Conservation (phyloP, 345 rosid species). For the Barbarea vulgaris region DNA sequence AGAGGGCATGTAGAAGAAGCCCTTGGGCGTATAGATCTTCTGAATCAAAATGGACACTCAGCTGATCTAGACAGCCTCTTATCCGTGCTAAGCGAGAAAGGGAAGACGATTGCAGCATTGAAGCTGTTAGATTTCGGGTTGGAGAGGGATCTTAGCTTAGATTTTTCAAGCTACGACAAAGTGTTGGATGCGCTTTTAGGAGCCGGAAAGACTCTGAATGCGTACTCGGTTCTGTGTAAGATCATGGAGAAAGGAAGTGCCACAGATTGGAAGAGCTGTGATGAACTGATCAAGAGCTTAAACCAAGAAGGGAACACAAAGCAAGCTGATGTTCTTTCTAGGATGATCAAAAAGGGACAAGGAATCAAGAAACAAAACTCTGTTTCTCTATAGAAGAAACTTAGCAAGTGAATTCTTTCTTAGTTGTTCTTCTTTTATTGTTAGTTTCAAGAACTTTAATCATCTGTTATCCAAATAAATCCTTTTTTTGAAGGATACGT, state of each 20-base stretch:
- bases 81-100: constrained; percentile 67
- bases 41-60: constrained; percentile 56
- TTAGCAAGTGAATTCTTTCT: constrained; percentile 26
- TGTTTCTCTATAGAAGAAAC: constrained; percentile 23
- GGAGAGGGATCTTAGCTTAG: constrained; percentile 65
- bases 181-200: constrained; percentile 79
- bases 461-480: constrained; percentile 22
- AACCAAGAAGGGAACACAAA: constrained; percentile 80
- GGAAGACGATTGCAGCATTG: constrained; percentile 82
- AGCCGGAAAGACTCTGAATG: constrained; percentile 89
- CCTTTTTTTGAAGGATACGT: constrained; percentile 23
- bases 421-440: neutral
- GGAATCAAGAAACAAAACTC: constrained; percentile 41
- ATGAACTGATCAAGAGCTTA: constrained; percentile 74
- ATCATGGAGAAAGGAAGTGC: constrained; percentile 74
- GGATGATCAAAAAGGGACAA: constrained; percentile 60
- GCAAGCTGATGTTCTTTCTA: constrained; percentile 88
- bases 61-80: constrained; percentile 65
- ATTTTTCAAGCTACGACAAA: constrained; percentile 70
- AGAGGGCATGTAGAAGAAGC: constrained; percentile 96
- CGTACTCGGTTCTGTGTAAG: constrained; percentile 82
- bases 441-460: neutral
- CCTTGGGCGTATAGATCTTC: constrained; percentile 75
- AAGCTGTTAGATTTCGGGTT: constrained; percentile 73
- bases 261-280: constrained; percentile 68